A percentile compares a stretch with the other conserved stretches of the same genome.
Evolutionary conservation across 2,329 filamentous ascomycete genomes (phyloP).

Genomic region (Fusarium lyarnte): DNA sequence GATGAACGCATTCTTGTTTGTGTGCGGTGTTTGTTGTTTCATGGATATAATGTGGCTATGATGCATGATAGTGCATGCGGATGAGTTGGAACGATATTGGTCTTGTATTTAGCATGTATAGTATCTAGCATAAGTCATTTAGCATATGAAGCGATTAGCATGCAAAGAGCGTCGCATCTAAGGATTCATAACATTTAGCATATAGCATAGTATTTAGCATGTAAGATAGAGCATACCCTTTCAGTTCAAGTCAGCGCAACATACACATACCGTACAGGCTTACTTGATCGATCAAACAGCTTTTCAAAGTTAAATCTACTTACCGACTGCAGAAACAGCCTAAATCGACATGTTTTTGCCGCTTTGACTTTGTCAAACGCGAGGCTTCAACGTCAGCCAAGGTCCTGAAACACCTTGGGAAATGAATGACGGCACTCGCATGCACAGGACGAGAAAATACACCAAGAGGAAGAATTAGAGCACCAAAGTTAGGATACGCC

Average conservation of each 20-base stretch:
- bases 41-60: neutral
- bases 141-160: neutral
- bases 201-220: neutral
- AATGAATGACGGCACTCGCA: conserved; percentile 5
- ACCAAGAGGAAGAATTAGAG: neutral
- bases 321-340: neutral
- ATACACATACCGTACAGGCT: neutral
- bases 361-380: neutral
- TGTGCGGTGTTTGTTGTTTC: conserved; percentile 3
- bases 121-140: neutral
- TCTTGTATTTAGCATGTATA: neutral
- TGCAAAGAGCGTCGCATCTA: neutral
- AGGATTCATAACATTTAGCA: neutral
- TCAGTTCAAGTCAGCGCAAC: neutral
- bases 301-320: neutral
- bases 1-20: neutral
- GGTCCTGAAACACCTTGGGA: conserved; percentile 18
- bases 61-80: neutral
- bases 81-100: neutral
- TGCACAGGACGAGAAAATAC: neutral
- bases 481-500: neutral
- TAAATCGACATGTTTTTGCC: neutral
- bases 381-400: neutral
- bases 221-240: neutral
- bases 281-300: neutral